Evolutionary conservation across 2,329 filamentous ascomycete species (phyloP).

Genomic region (Penicillium capsulatum): DNA sequence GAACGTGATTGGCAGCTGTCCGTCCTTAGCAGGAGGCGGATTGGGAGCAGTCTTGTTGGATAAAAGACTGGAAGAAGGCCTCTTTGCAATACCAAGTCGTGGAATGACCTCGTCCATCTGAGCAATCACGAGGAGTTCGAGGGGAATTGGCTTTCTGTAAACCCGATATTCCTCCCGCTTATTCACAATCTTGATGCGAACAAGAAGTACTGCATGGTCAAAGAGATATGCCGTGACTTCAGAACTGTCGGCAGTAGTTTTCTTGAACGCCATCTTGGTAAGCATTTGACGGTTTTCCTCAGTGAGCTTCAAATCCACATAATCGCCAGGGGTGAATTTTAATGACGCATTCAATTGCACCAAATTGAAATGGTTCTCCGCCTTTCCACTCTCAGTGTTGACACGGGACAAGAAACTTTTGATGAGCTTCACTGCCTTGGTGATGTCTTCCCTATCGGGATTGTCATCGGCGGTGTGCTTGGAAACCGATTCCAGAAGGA

Average conservation of each 20-base stretch:
- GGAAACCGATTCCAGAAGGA: constrained; percentile 83
- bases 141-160: constrained; percentile 88
- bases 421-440: constrained; percentile 81
- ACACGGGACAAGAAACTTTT: constrained; percentile 81
- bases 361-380: constrained; percentile 95
- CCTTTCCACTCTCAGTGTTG: constrained; percentile 92
- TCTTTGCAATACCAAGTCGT: constrained; percentile 71
- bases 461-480: constrained; percentile 89
- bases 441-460: constrained; percentile 86
- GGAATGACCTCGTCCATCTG: constrained; percentile 98
- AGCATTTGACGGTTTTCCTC: constrained; percentile 90
- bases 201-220: constrained; percentile 89
- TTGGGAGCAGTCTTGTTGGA: constrained; percentile 52
- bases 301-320: constrained; percentile 88
- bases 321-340: constrained; percentile 83
- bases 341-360: constrained; percentile 87
- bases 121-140: constrained; percentile 86
- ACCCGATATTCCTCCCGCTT: constrained; percentile 94
- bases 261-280: constrained; percentile 92
- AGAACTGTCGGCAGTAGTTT: constrained; percentile 77
- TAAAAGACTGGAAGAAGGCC: constrained; percentile 81
- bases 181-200: constrained; percentile 84
- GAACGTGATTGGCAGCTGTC: constrained; percentile 86
- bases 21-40: constrained; percentile 59
- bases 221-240: constrained; percentile 96